These are phyloP conservation scores for Fusarium sp. DNA, from an alignment of 2,329 filamentous ascomycete species.

Conservation along the genomic window DNA sequence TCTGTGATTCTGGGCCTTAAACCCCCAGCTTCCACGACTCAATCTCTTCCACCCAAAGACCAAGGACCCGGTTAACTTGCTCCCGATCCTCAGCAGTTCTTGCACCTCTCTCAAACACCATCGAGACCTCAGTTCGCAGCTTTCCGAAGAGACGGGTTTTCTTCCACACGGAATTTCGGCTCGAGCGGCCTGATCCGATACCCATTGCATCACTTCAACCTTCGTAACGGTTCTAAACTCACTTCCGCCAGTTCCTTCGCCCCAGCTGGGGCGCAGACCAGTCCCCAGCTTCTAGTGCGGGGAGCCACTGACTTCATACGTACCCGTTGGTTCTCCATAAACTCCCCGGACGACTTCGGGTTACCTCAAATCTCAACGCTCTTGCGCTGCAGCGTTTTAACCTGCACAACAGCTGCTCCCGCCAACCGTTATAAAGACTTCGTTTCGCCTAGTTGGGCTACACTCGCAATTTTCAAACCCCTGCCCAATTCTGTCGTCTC, in stretches of 20 bases:
- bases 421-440: constrained; percentile 29
- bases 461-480: constrained; percentile 1
- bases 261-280: constrained; percentile 39
- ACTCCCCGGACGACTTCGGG: constrained; percentile 36
- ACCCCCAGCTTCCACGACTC: constrained; percentile 46
- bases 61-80: constrained; percentile 26
- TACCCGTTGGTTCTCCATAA: constrained; percentile 43
- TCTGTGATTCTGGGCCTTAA: constrained; percentile 35
- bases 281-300: constrained; percentile 43
- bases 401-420: constrained; percentile 24
- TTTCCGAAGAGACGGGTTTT: constrained; percentile 6
- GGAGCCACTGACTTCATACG: constrained; percentile 43
- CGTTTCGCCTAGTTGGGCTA: constrained; percentile 14
- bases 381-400: constrained; percentile 28
- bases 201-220: constrained; percentile 10
- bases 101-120: constrained; percentile 25
- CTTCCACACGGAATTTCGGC: constrained; percentile 6
- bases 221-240: constrained; percentile 23
- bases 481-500: constrained; percentile 4
- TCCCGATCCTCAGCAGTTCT: constrained; percentile 35
- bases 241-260: constrained; percentile 22
- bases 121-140: constrained; percentile 14
- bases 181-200: not conserved
- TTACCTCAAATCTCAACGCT: constrained; percentile 32
- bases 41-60: constrained; percentile 37